Conservation (phyloP, 176 grass and related monocot species). For the Saccharum spontaneum region DNA sequence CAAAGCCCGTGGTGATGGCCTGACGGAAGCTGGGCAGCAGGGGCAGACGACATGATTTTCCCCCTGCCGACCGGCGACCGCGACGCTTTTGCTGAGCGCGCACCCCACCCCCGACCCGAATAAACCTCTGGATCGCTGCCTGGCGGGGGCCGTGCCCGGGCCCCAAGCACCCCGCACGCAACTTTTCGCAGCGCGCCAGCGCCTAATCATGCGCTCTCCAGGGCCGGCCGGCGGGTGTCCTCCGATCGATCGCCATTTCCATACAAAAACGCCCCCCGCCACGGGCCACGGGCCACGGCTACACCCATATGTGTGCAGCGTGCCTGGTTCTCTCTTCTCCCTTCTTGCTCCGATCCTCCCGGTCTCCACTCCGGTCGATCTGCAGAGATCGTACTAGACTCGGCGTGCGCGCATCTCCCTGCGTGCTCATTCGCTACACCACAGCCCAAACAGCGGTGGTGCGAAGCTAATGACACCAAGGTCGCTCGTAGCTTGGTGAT, state of each 20-base stretch:
- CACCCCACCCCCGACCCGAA: background rate
- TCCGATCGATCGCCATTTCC: constrained; percentile 1
- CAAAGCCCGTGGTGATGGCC: too few species aligned
- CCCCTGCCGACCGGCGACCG: background rate
- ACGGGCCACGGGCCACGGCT: background rate
- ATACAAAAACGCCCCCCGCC: background rate
- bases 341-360: too few species aligned
- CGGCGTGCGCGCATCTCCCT: background rate
- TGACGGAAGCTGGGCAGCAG: background rate
- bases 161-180: background rate
- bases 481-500: background rate
- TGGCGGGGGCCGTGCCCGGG: too few species aligned
- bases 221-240: background rate
- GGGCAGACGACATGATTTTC: background rate
- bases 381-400: too few species aligned
- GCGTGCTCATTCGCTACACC: too few species aligned
- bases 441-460: background rate
- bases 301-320: background rate
- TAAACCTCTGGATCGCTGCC: constrained; percentile 50
- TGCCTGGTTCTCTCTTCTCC: background rate
- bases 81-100: background rate
- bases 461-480: background rate
- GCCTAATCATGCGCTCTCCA: constrained; percentile 35
- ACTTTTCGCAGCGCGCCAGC: constrained; percentile 33
- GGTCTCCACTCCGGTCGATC: background rate